phyloP scores from a whole-genome alignment of 768 basidiomycete genomes.

The Termitomyces sp. region DNA sequence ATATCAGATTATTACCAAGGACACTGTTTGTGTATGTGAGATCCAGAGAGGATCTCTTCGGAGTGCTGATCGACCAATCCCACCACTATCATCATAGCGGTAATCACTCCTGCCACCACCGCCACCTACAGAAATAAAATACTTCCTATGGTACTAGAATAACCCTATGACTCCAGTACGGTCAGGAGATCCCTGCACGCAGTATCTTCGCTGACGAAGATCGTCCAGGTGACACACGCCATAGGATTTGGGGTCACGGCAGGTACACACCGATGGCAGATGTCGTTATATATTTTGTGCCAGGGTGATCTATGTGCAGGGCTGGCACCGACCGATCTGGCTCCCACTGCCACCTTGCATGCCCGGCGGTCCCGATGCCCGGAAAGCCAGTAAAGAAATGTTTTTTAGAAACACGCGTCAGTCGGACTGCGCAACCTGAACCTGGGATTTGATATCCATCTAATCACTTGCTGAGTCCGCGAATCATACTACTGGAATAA shows the following conservation, averaged over 20 bases:
- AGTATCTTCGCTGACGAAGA: not conserved
- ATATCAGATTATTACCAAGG: no score
- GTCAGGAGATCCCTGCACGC: not conserved
- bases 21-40: no score
- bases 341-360: not conserved
- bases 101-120: no score
- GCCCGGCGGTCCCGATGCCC: conserved; percentile 5
- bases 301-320: not conserved
- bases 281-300: no score
- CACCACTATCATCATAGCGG: no score
- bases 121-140: no score
- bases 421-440: not conserved
- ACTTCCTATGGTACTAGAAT: no score
- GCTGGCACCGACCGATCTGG: not conserved
- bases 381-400: not conserved
- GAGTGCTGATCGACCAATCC: not conserved
- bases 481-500: no score
- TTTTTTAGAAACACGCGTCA: no score
- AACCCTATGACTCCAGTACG: no score
- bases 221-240: not conserved
- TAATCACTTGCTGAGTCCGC: not conserved
- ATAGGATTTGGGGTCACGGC: not conserved
- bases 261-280: not conserved
- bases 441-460: not conserved
- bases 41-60: no score